Evolutionary conservation across 345 rosid species (phyloP).

Genomic region (Garcia nutans): DNA sequence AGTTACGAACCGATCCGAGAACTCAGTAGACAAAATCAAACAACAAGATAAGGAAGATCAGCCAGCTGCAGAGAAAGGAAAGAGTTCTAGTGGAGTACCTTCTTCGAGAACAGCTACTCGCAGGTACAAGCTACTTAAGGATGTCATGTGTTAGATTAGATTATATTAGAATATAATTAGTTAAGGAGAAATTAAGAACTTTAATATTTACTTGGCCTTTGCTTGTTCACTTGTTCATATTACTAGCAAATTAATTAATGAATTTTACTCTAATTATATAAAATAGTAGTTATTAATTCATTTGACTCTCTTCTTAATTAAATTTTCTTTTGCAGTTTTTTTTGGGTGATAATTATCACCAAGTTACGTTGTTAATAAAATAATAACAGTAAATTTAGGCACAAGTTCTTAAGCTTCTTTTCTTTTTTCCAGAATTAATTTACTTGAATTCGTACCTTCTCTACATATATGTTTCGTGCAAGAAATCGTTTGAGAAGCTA

Average conservation of each 20-base stretch:
- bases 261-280: too few relatives aligned
- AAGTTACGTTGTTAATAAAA: slow-evolving; percentile 38
- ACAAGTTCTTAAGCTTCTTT: slow-evolving; percentile 23
- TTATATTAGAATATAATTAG: too few relatives aligned
- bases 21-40: slow-evolving; percentile 56
- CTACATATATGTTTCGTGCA: slow-evolving; percentile 22
- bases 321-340: not conserved
- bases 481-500: slow-evolving; percentile 18
- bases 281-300: slow-evolving; percentile 13
- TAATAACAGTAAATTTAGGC: slow-evolving; percentile 30
- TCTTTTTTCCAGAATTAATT: slow-evolving; percentile 10
- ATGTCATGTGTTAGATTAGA: slow-evolving; percentile 73
- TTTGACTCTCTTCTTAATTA: slow-evolving; percentile 1
- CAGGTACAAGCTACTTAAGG: slow-evolving; percentile 99
- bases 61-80: slow-evolving; percentile 47
- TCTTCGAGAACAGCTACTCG: slow-evolving; percentile 81
- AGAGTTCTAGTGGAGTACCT: slow-evolving; percentile 49
- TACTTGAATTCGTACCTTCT: not conserved
- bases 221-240: too few relatives aligned
- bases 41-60: slow-evolving; percentile 49
- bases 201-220: too few relatives aligned
- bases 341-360: slow-evolving; percentile 6
- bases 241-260: too few relatives aligned
- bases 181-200: too few relatives aligned
- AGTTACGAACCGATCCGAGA: slow-evolving; percentile 52